Conservation (phyloP, 768 basidiomycete genomes). For the Lentinula boryana region DNA sequence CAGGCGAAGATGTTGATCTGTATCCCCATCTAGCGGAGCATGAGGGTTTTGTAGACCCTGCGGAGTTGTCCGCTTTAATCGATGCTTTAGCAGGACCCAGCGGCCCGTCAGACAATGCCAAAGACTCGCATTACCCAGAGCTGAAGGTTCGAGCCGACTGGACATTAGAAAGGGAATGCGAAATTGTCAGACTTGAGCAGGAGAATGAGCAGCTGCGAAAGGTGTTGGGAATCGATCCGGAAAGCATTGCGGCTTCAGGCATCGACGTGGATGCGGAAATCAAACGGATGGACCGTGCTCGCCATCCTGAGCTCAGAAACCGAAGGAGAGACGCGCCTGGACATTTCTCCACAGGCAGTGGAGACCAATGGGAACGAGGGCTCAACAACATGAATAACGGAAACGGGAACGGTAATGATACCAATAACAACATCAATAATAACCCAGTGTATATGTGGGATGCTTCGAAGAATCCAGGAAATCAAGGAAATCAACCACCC, state of each 20-base stretch:
- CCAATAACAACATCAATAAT: slow-evolving; percentile 15
- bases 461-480: slow-evolving; percentile 17
- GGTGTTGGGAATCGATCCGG: slow-evolving; percentile 68
- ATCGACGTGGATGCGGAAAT: slow-evolving; percentile 46
- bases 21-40: slow-evolving; percentile 47
- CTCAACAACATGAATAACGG: not conserved
- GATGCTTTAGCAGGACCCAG: slow-evolving; percentile 26
- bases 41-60: slow-evolving; percentile 30
- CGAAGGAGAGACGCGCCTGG: slow-evolving; percentile 18
- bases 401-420: slow-evolving; percentile 13
- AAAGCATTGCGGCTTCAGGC: slow-evolving; percentile 44
- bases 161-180: slow-evolving; percentile 81
- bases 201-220: slow-evolving; percentile 81
- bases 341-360: slow-evolving; percentile 14
- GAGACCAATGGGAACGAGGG: slow-evolving; percentile 2
- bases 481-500: slow-evolving; percentile 9
- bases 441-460: slow-evolving; percentile 6
- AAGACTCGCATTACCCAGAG: slow-evolving; percentile 22
- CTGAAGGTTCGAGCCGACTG: slow-evolving; percentile 61
- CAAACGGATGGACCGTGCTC: slow-evolving; percentile 35
- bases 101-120: slow-evolving; percentile 14
- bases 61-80: slow-evolving; percentile 36
- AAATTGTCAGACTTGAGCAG: slow-evolving; percentile 72
- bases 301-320: slow-evolving; percentile 27
- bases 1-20: slow-evolving; percentile 46